Evolutionary conservation across 257 asterid genomes (phyloP), one percentile per base, ranked within the genome.

Genomic region (Plantago elongata): DNA sequence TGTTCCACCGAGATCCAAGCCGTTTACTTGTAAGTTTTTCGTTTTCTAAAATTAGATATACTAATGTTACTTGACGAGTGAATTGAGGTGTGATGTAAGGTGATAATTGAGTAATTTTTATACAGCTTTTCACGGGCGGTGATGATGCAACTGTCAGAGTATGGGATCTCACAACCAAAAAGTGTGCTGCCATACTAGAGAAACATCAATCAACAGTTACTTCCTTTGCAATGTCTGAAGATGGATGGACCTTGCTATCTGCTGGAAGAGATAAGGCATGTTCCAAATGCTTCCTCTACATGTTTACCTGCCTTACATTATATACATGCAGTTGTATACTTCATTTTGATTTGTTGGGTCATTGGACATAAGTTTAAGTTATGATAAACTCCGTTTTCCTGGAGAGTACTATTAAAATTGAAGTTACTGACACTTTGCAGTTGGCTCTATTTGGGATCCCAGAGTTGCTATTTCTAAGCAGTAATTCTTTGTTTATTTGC

Each of bases 191-290:
- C 0, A 72, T 82, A 15, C 82, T 93, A 64, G 95, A 81, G 62
- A 89, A 84, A 66, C 99, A 93, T 81, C 94, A 83, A 40, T 89
- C 99, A 16, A 75, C 88, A 1, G 89, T 93, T 68, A 89, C 99
- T 76, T 89, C 99, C 43, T 65, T 93, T 73, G 89, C 89, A 43
- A 63, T 93, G 69, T 87, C 99, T 63, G 84, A 80, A 75, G 97
- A 93, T 63, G 99, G 97, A 60, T 74, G 88, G 94, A 83, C 95
- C 57, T 75, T 93, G 86, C 69, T 93, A 63, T 80, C 85, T 56
- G 94, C 96, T 9, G 97, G 99, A 74, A 79, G 99, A 79, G 99
- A 93, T 64, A 89, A 93, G 95, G 99, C 79, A 77, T 16, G 67
- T 48, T 49, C 10, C 64, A 7, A 17, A 2, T 47, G 16, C 42